phyloP scores from a whole-genome alignment of 805 yeast species.

The Wickerhamiella sorbophila region DNA sequence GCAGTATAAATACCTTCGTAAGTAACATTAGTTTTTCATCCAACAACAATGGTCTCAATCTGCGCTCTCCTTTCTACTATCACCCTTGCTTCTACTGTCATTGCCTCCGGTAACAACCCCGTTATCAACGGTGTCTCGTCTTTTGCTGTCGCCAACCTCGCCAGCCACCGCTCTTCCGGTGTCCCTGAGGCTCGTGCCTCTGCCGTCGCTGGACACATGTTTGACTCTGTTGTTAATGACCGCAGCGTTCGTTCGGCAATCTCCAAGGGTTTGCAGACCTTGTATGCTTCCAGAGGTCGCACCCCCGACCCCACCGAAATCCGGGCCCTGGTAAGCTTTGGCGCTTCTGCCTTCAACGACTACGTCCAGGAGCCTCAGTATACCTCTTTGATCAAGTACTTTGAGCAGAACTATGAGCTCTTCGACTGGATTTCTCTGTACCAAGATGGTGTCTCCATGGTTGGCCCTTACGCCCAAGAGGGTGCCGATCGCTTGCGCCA shows the following conservation, averaged over 20 bases:
- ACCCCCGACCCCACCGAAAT: background rate
- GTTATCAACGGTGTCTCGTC: background rate
- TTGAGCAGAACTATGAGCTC: background rate
- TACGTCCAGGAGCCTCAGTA: background rate
- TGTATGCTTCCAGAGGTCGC: background rate
- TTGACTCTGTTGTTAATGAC: background rate
- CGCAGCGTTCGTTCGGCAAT: background rate
- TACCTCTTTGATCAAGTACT: background rate
- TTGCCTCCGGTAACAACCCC: constrained; percentile 6
- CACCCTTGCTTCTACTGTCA: constrained; percentile 8
- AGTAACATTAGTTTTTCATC: background rate
- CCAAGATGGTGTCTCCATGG: background rate
- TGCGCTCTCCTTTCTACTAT: constrained; percentile 2
- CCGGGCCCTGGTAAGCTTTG: background rate
- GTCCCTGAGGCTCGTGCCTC: constrained; percentile 12
- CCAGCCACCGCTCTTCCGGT: constrained; percentile 8
- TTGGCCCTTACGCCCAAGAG: background rate
- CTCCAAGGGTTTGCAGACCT: constrained; percentile 1
- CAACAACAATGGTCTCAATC: background rate
- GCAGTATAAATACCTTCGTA: constrained; percentile 6
- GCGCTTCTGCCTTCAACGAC: background rate
- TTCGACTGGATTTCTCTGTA: background rate
- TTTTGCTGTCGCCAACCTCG: constrained; percentile 4
- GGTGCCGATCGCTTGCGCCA: background rate
- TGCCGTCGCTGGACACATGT: constrained; percentile 10